Evolutionary conservation across 441 rosid species (phyloP), one percentile per base, ranked within the genome.

Genomic region (Sinapis alba): DNA sequence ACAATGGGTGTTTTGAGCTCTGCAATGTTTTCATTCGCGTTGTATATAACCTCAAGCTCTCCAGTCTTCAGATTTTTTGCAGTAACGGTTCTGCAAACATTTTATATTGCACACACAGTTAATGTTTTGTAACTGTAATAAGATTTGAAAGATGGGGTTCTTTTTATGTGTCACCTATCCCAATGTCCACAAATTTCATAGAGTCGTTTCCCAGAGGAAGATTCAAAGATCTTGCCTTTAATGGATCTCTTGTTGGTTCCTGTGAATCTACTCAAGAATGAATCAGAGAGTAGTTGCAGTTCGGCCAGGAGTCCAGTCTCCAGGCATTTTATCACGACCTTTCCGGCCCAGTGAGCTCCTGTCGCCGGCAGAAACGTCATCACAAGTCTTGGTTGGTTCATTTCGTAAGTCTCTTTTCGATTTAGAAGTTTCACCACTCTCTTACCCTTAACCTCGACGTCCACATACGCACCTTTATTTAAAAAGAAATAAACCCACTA

Each of bases 261-360:
- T 54, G 80, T 61, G 54, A 75, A 77, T 6, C 90, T 85, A 4
- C 89, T 53, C 5, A 88, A 63, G 8, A 77, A 71, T 13, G 90
- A 84, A 23, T 67, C 84, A 16, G 86, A 32, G 19, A 60, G 72
- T 65, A 73, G 77, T 20, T 72, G 78, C 68, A 90, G 19, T 19
- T 88, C 87, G 0, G 98, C 98, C 80, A 78, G 87, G 3, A 92
- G 86, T 36, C 81, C 87, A 0, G 80, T 87, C 71, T 92, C 90
- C 9, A 68, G 81, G 79, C 99, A 94, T 12, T 76, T 74, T 67
- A 94, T 84, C 18, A 28, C 60, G 5, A 89, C 83, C 7, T 82
- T 76, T 13, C 98, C 97, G 34, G 82, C 82, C 98, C 96, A 92
- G 38, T 87, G 88, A 15, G 82, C 77, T 2, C 84, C 81, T 0